A percentile compares a stretch with the other conserved stretches of the same genome.
These are phyloP conservation scores for Trichomonas tenax DNA, from an alignment of 208 protist genomes.

Conservation along the genomic window DNA sequence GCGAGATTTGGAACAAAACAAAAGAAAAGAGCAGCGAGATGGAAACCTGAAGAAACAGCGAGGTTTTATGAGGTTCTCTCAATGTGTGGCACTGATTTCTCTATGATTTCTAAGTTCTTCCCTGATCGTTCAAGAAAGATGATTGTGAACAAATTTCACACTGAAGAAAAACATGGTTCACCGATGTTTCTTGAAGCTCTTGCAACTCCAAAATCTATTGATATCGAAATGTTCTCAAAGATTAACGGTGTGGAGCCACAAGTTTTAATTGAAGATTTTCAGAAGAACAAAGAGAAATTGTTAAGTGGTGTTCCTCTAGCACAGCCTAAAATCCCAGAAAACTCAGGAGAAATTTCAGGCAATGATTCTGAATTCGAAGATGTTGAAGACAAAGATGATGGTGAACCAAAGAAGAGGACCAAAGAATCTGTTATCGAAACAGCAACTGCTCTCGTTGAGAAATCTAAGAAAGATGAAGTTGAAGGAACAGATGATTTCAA, in stretches of 20 bases:
- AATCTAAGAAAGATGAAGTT: not conserved
- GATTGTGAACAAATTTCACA: slow-evolving; percentile 29
- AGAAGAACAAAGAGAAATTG: not conserved
- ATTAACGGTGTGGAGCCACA: not conserved
- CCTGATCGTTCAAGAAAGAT: slow-evolving; percentile 7
- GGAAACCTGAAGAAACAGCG: slow-evolving; percentile 20
- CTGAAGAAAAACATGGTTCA: slow-evolving; percentile 3
- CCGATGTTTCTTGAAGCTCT: not conserved
- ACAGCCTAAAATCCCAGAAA: not conserved
- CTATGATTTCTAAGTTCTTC: slow-evolving; percentile 25
- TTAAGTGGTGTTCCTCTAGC: not conserved
- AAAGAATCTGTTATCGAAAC: not conserved
- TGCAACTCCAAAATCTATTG: not conserved
- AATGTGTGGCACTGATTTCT: slow-evolving; percentile 32
- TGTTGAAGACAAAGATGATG: not conserved
- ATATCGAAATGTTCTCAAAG: not conserved
- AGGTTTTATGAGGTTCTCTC: slow-evolving; percentile 14
- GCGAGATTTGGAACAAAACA: not conserved
- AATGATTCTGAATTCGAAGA: not conserved
- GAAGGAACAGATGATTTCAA: not conserved
- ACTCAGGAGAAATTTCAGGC: not conserved
- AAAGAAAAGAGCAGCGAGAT: not conserved
- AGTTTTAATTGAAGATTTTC: not conserved
- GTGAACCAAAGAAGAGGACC: not conserved
- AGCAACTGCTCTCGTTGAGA: not conserved